Conservation (phyloP, 176 grass and related monocot genomes). For the Zizania latifolia region DNA sequence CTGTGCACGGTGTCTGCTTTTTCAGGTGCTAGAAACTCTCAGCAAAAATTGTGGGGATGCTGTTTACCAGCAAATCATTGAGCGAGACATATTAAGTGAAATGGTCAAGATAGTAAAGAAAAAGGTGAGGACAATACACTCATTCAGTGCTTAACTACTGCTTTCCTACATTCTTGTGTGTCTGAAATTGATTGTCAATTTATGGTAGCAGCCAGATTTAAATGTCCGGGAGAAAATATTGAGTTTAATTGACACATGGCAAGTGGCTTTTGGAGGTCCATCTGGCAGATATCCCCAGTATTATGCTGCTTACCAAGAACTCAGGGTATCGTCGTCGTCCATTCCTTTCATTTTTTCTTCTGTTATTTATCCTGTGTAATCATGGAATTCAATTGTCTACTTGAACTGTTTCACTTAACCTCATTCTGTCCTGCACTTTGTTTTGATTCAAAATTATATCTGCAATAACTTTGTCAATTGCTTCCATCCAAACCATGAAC, state of each 20-base stretch:
- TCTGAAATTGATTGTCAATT: slow-evolving; percentile 27
- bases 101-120: slow-evolving; percentile 99
- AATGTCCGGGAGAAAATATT: slow-evolving; percentile 93
- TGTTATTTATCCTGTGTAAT: slow-evolving; percentile 15
- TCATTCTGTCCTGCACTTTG: background rate
- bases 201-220: slow-evolving; percentile 67
- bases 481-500: slow-evolving; percentile 12
- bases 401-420: background rate
- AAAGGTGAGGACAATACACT: slow-evolving; percentile 56
- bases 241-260: slow-evolving; percentile 92
- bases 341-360: background rate
- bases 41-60: slow-evolving; percentile 96
- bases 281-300: slow-evolving; percentile 80
- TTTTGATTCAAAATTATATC: background rate
- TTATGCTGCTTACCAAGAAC: slow-evolving; percentile 88
- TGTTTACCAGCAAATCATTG: slow-evolving; percentile 86
- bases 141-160: slow-evolving; percentile 11
- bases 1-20: background rate
- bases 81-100: slow-evolving; percentile 97
- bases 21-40: slow-evolving; percentile 88
- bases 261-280: slow-evolving; percentile 97
- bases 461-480: background rate
- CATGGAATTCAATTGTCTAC: background rate
- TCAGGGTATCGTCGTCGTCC: slow-evolving; percentile 54
- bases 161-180: slow-evolving; percentile 19